Evolutionary conservation across 2,329 filamentous ascomycete species (phyloP), one percentile per base, ranked within the genome.

Genomic region (Fusarium caatingaense): DNA sequence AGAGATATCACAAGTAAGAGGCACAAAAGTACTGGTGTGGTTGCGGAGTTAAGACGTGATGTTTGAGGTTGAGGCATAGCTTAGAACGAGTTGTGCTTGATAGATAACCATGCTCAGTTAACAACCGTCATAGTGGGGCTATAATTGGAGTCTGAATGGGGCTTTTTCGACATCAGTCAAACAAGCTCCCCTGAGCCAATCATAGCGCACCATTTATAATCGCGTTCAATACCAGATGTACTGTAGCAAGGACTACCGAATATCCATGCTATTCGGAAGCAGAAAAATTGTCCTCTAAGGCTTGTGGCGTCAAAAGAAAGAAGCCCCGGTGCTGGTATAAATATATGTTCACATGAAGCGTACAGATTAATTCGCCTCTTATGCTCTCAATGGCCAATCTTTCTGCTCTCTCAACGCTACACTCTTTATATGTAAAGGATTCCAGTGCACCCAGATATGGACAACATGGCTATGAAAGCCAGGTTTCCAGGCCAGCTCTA

Each of bases 1-100:
- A 89, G 80, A 28, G 82, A 77, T 45, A 88, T 37, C 16, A 87
- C 75, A 37, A 89, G 79, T 13, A 87, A 58, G n/a, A 83, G 55
- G 55, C 85, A 71, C 11, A 89, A 78, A 45, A 84, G 73, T 28
- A 86, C 71, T 9, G 72, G 62, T 45, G 83, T 86, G 45, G 79
- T 82, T 64, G 74, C 79, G 66, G 76, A 77, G 69, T 73, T 79
- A 63, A 75, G 76, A 72, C 78, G 74, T 72, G 77, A 73, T 74
- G 74, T 82, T 79, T 78, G 82, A 80, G 78, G 82, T 78, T 78
- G 82, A 81, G 79, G 79, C 81, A 83, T 83, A 79, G 73, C 72
- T 69, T 47, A 62, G 34, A 56, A 32, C 20, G 32, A 67, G 58
- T 53, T 30, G 44, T 72, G 57, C 69, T 60, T 69, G 66, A 63